These are phyloP conservation scores for Citropsis articulata DNA, from an alignment of 345 rosid genomes.

Conservation along the genomic window DNA sequence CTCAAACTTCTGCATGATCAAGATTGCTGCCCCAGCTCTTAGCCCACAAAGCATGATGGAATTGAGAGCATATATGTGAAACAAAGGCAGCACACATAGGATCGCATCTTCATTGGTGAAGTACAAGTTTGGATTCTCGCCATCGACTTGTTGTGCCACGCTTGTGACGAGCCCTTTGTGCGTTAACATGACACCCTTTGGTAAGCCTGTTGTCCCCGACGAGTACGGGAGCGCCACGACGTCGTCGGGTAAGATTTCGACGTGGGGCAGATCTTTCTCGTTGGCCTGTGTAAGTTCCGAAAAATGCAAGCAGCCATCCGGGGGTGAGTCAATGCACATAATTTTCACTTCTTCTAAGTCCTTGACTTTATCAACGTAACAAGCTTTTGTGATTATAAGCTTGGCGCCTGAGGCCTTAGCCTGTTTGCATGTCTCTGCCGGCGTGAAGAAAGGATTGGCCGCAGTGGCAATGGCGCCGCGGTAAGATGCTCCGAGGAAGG, in stretches of 20 bases:
- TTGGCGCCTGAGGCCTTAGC: slow-evolving; percentile 51
- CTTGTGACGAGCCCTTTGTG: slow-evolving; percentile 77
- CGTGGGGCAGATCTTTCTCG: slow-evolving; percentile 34
- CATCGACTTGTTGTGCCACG: slow-evolving; percentile 90
- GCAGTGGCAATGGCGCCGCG: slow-evolving; percentile 66
- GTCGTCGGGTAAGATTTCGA: slow-evolving; percentile 52
- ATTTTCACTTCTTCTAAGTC: slow-evolving; percentile 34
- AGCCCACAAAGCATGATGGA: slow-evolving; percentile 72
- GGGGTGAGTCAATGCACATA: slow-evolving; percentile 40
- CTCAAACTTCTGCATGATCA: slow-evolving; percentile 86
- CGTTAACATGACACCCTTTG: slow-evolving; percentile 93
- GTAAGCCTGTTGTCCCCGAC: slow-evolving; percentile 92
- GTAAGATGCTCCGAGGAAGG: slow-evolving; percentile 75
- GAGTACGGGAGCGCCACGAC: slow-evolving; percentile 90
- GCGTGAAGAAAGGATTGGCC: slow-evolving; percentile 81
- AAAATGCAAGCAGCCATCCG: slow-evolving; percentile 59
- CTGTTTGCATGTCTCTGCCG: slow-evolving; percentile 72
- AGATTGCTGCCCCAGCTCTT: slow-evolving; percentile 75
- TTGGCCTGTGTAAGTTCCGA: slow-evolving; percentile 48
- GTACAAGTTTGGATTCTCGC: slow-evolving; percentile 87
- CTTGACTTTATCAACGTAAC: slow-evolving; percentile 51
- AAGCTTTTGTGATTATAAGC: slow-evolving; percentile 60
- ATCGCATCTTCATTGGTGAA: slow-evolving; percentile 67
- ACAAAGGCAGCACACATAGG: slow-evolving; percentile 71
- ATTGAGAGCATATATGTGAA: slow-evolving; percentile 74